Evolutionary conservation across 2,329 filamentous ascomycete genomes (phyloP).

Genomic region (Ceratocystis cubensis): DNA sequence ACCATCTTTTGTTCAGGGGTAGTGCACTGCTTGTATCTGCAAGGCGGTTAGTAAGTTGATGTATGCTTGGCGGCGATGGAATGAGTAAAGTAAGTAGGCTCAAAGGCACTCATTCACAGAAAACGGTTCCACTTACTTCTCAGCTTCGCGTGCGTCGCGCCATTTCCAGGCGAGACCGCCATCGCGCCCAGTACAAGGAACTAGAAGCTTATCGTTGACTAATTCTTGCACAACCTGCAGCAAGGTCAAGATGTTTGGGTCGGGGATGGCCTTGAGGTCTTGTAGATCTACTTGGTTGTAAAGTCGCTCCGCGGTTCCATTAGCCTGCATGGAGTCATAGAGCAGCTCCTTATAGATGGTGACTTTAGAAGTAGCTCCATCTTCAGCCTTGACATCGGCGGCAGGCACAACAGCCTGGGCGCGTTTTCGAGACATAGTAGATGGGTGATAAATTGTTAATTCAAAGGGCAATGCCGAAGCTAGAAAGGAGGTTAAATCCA

Average conservation of each 20-base stretch:
- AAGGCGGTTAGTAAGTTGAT: neutral
- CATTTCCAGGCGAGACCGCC: conserved; percentile 44
- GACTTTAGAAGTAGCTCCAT: conserved; percentile 31
- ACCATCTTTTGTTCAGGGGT: conserved; percentile 71
- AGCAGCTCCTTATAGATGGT: conserved; percentile 43
- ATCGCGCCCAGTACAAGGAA: conserved; percentile 34
- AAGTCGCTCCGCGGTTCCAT: conserved; percentile 35
- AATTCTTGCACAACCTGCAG: conserved; percentile 45
- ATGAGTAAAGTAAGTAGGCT: neutral
- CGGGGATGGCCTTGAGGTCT: conserved; percentile 44
- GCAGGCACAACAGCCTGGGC: conserved; percentile 6
- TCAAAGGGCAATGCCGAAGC: neutral
- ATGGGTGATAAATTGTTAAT: neutral
- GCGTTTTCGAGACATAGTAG: conserved; percentile 17
- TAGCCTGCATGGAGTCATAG: conserved; percentile 43
- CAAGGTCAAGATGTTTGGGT: conserved; percentile 42
- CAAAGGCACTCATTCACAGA: neutral
- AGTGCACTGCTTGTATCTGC: conserved; percentile 45
- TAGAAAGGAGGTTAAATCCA: neutral
- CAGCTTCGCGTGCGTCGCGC: conserved; percentile 46
- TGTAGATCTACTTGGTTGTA: conserved; percentile 49
- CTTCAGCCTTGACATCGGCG: conserved; percentile 17
- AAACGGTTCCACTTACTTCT: conserved; percentile 37
- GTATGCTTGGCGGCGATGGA: neutral
- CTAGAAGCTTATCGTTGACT: conserved; percentile 48